Evolutionary conservation across 345 rosid species (phyloP), one percentile per base, ranked within the genome.

Genomic region (Toxicodendron radicans): DNA sequence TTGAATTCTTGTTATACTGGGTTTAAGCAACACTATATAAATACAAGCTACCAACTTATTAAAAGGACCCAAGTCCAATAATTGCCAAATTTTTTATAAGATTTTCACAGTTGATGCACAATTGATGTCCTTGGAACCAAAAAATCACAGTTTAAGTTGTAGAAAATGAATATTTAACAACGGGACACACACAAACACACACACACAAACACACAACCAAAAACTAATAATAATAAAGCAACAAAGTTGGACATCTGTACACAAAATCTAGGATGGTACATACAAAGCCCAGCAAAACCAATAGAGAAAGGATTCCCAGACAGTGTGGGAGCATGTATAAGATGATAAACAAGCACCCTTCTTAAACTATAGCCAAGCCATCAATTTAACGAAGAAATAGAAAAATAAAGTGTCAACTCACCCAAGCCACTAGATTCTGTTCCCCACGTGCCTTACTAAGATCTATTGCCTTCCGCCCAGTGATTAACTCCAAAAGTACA

Each of bases 401-500:
- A 33, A 4, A 53, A 61, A 20, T 0, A 54, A 45, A 73, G 49
- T 12, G 23, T 33, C 66, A 73, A 64, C 91, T 85, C 76, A 95
- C 99, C 99, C 98, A 93, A 1, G 91, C 73, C 18, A 92, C 87
- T 57, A 95, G 86, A 85, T 86, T 95, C 81, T 93, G 97, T 76
- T 93, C 95, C 61, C 92, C 98, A 32, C 75, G 89, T 75, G 59
- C 83, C 82, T 56, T 88, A 20, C 72, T 73, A 56, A 45, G n/a
- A 75, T 95, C 98, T 62, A 95, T 90, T 8, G 93, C 98, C 84
- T 85, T 95, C 72, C 92, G 79, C 3, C 99, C 99, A 3, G 97
- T 90, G 74, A 95, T 93, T 63, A 95, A 79, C 85, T 95, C 99
- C 85, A 95, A 78, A 72, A 95, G 73, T 68, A 95, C 97, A 41